phyloP scores from a whole-genome alignment of 148 eudicot species.

The Vaccinium myrtillus region DNA sequence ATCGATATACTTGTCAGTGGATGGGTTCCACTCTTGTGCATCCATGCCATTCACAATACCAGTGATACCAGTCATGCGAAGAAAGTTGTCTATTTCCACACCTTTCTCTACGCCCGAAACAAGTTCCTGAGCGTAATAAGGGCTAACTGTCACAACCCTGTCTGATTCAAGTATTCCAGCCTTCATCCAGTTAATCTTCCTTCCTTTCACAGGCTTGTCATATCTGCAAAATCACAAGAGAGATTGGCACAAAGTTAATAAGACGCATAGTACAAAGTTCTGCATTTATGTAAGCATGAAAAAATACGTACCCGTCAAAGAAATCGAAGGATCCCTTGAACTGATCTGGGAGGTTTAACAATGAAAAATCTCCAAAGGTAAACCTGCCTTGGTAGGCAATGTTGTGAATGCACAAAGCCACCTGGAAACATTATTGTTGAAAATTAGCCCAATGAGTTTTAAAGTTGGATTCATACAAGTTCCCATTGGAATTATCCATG shows the following conservation, averaged over 20 bases:
- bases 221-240: slow-evolving; percentile 42
- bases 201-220: slow-evolving; percentile 69
- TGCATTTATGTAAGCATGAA: background rate
- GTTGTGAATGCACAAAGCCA: slow-evolving; percentile 95
- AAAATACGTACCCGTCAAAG: slow-evolving; percentile 66
- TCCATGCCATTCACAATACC: slow-evolving; percentile 95
- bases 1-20: slow-evolving; percentile 62
- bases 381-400: slow-evolving; percentile 96
- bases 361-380: slow-evolving; percentile 62
- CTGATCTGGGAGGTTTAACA: slow-evolving; percentile 70
- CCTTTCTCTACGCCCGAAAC: slow-evolving; percentile 63
- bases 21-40: slow-evolving; percentile 87
- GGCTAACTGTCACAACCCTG: slow-evolving; percentile 81
- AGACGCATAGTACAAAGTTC: background rate
- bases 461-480: background rate
- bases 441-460: background rate
- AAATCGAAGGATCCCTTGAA: slow-evolving; percentile 77
- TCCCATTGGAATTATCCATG: background rate
- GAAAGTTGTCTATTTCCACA: slow-evolving; percentile 63
- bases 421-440: slow-evolving; percentile 30
- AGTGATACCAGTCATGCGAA: slow-evolving; percentile 47
- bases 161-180: slow-evolving; percentile 80
- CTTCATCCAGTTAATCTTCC: slow-evolving; percentile 98
- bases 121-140: slow-evolving; percentile 80
- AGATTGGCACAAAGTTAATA: background rate